Evolutionary conservation across 192 early-diverging fungal genomes (phyloP), one percentile per base, ranked within the genome.

Genomic region (Linnemannia schmuckeri): DNA sequence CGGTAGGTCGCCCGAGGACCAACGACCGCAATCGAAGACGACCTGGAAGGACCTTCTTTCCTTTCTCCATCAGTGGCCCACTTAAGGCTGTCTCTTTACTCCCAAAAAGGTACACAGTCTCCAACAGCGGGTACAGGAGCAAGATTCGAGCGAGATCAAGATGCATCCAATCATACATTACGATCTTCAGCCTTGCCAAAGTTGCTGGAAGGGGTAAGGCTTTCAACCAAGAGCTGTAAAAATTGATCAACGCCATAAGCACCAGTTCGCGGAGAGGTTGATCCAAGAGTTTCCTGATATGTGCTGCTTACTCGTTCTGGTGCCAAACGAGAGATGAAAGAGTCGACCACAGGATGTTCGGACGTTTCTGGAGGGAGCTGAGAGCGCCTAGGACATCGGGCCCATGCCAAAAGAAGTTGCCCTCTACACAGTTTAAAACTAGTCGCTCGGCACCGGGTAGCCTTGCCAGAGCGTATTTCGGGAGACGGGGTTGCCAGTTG

Each of bases 81-180:
- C 6, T 1, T 6, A 57, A 27, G 6, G 0, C 6, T 0, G 27
- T 1, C n/a, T 0, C n/a, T 6, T 1, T 7, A 10, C 3, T 8
- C 8, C 55, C 0, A 10, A 10, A 9, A 7, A 57, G 0, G 8
- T 57, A n/a, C 8, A 57, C 27, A 24, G 55, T 6, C 55, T 57
- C 55, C 55, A 57, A 27, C 55, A 27, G 0, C 24, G 55, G 55
- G 27, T 9, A 57, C 5, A 10, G 3, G n/a, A 10, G 1, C 22
- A 57, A 27, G 55, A 57, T 27, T 6, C 6, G 24, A 6, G 55
- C 0, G n/a, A 57, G 0, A 27, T 57, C 55, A 27, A 27, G 0
- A 27, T 1, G 17, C 24, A 52, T 52, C 22, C 22, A 0, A 24
- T 27, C 0, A 1, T 57, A 9, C 1, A 1, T 57, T 0, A 4